Conservation (phyloP, 257 asterid species). For the Solanum medicagineum region DNA sequence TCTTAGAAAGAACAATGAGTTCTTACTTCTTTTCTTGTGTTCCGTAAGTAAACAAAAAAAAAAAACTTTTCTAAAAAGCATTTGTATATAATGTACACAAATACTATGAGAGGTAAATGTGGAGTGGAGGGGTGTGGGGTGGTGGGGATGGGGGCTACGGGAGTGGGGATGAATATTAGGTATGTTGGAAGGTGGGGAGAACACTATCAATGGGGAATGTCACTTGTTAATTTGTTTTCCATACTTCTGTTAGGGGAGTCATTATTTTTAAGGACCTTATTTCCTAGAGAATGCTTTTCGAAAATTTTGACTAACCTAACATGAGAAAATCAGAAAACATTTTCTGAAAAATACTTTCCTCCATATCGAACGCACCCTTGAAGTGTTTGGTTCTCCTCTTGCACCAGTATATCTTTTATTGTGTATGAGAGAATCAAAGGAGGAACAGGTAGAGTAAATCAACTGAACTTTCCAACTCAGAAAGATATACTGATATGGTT, state of each 20-base stretch:
- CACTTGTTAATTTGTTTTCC: neutral
- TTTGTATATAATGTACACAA: neutral
- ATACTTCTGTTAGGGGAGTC: neutral
- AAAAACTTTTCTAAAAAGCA: neutral
- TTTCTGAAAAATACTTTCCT: neutral
- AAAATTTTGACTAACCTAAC: neutral
- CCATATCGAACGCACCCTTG: neutral
- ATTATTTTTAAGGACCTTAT: neutral
- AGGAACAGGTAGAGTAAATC: neutral
- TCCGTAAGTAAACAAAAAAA: neutral
- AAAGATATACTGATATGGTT: neutral
- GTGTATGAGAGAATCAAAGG: neutral
- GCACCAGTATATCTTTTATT: neutral
- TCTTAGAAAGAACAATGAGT: neutral
- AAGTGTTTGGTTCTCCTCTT: neutral
- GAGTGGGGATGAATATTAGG: neutral
- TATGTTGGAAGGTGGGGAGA: neutral
- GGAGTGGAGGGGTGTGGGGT: neutral
- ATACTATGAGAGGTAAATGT: neutral
- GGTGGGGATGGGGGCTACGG: neutral
- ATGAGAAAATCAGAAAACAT: neutral
- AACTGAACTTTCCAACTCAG: neutral
- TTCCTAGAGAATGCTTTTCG: neutral
- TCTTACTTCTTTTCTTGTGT: neutral
- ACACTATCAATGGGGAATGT: neutral